Base-by-base conservation (phyloP, 192 early-diverging fungal species). In the Diversispora eburnea region DNA sequence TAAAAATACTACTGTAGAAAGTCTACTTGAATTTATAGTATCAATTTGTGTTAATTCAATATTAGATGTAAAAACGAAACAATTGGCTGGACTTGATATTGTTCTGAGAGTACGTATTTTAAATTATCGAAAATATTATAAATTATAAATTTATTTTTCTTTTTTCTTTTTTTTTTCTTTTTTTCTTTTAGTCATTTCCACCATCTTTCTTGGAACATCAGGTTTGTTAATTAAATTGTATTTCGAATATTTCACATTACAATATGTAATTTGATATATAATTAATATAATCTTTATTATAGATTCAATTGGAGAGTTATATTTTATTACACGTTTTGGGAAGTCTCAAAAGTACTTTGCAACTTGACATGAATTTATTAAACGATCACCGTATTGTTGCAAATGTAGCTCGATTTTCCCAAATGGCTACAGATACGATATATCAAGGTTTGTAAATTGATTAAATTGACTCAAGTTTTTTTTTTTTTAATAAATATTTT, bases 1-100 rank as follows among this genome's bases (percentile, higher is more conserved):
- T 56, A 69, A 71, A 49, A 78, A 76, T 22, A 22, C 76, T 22
- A 77, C 78, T 19, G 49, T 83, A 19, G 78, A 84, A 77, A 72
- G 82, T 12, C 72, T 85, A 48, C 43, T 88, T 3, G 80, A 89
- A 57, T 81, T 87, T 59, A 67, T 89, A 20, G 79, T 89, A 48
- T 71, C 65, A 10, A 77, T 88, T 5, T 76, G 77, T 33, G 69
- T 85, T 12, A 79, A 85, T 52, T 85, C 85, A 12, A 70, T 88
- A 22, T 22, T 87, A 43, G 87, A 84, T 58, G 55, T 66, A 3
- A 76, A 65, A 9, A 25, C 56, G 15, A 88, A 88, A 43, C 56
- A 76, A 8, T 65, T 88, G 22, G 48, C 72, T 42, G 81, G 66
- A 1, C 63, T 88, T 19, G 81, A 87, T 22, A 49, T 77, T 17